These are phyloP conservation scores for Scenedesmus sp. DNA, from an alignment of 163 green algal species.

Conservation along the genomic window DNA sequence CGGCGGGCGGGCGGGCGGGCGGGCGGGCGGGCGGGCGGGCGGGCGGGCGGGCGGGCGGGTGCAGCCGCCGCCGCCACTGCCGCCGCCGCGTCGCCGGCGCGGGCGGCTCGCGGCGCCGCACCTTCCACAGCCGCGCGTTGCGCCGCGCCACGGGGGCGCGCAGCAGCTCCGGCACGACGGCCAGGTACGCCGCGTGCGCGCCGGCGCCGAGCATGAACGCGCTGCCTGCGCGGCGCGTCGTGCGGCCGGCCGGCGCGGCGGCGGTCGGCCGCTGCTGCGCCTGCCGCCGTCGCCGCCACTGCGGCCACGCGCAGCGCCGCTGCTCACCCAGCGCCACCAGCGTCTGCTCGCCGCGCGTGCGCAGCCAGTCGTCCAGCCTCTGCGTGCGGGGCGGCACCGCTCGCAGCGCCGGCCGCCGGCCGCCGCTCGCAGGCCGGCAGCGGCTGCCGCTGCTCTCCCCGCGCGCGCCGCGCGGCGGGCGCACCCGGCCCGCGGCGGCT, in stretches of 20 bases:
- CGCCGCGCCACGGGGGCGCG: conserved; percentile 7
- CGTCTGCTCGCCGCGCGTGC: not conserved
- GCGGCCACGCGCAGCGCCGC: not conserved
- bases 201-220: conserved; percentile 27
- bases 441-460: no score
- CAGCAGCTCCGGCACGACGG: conserved; percentile 14
- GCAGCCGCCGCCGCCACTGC: no score
- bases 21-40: no score
- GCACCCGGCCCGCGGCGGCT: no score
- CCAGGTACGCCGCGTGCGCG: conserved; percentile 36
- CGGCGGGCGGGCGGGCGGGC: no score
- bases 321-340: conserved; percentile 13
- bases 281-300: not conserved
- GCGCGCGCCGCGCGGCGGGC: no score
- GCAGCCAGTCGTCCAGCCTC: conserved; percentile 20
- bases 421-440: no score
- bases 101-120: not conserved
- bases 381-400: no score
- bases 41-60: no score
- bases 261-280: not conserved
- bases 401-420: no score
- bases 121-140: conserved; percentile 25
- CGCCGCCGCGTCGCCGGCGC: no score
- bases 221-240: conserved; percentile 8
- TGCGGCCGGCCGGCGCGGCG: no score